Evolutionary conservation across 2,329 filamentous ascomycete species (phyloP), one percentile per base, ranked within the genome.

Genomic region (Penicillium decumbens): DNA sequence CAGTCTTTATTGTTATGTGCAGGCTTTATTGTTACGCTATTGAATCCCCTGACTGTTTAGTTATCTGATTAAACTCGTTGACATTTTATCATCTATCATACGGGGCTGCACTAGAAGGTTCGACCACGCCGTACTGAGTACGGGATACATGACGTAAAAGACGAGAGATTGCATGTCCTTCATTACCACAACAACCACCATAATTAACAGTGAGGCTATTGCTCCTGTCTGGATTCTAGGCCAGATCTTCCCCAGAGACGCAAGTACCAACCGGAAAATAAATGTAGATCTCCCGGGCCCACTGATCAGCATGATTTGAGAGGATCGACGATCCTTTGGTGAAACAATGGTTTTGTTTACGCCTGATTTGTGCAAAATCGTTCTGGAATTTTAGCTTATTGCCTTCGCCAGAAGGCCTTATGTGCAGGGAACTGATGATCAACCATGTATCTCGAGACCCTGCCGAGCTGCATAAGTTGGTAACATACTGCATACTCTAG

Each of bases 11-110:
- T 41, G 30, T 50, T 41, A 32, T n/a, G 28, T 50, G 40, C 43
- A 53, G 32, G 15, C 13, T 28, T 33, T 32, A 51, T 45, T 41
- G 30, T 50, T 41, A 32, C 18, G 28, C 47, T 53, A 50, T 47
- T 50, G 43, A 53, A 37, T 35, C 46, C 35, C 43, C 47, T 49
- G 37, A 40, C 43, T 18, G 9, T 27, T 24, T 18, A 18, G 15
- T 18, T 40, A 9, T n/a, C 23, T 7, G 24, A 40, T 40, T 13
- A 4, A 40, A 23, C 9, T 27, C 3, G 8, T 20, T 10, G n/a
- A 18, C 32, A 13, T 9, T 29, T 2, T 13, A 13, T 12, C 1
- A 29, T 13, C 12, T 5, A 29, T 12, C 9, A 12, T 12, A 29
- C 28, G 4, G 4, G 9, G 28, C 28, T 29, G 3, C 9, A 4